Percentiles rank a stretch among this genome's conserved stretches.
These are phyloP conservation scores for Beta macrorhiza DNA, from an alignment of 179 eudicot species.

Conservation along the genomic window DNA sequence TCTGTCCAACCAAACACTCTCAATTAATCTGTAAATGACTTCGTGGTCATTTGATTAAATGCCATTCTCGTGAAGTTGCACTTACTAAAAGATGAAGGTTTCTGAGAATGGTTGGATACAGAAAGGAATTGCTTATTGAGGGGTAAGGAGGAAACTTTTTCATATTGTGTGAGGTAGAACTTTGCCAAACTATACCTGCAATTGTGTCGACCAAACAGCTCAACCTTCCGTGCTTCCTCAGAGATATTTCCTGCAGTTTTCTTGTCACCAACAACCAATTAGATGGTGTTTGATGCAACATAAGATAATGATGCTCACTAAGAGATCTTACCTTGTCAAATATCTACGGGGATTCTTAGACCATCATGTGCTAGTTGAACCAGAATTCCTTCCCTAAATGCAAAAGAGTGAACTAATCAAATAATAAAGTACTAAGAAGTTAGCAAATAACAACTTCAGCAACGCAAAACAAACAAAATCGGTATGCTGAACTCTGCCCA, in stretches of 20 bases:
- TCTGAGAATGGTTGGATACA: neutral
- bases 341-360: slow-evolving; percentile 39
- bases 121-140: neutral
- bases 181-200: neutral
- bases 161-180: neutral
- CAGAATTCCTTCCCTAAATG: slow-evolving; percentile 38
- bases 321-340: slow-evolving; percentile 33
- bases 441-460: neutral
- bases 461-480: neutral
- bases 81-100: neutral
- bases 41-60: no score
- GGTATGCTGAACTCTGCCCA: neutral
- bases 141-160: neutral
- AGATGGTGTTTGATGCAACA: neutral
- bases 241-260: neutral
- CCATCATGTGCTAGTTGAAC: slow-evolving; percentile 54
- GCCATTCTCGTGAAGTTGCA: neutral
- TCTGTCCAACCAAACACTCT: no score
- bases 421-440: neutral
- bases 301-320: neutral
- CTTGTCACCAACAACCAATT: neutral
- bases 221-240: neutral
- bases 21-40: no score
- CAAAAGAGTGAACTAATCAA: slow-evolving; percentile 8
- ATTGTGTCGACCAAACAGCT: neutral